A percentile compares a stretch with the other conserved stretches of the same genome.
phyloP scores from a whole-genome alignment of 495 filamentous ascomycete species.

The Penicillium samsonianum region DNA sequence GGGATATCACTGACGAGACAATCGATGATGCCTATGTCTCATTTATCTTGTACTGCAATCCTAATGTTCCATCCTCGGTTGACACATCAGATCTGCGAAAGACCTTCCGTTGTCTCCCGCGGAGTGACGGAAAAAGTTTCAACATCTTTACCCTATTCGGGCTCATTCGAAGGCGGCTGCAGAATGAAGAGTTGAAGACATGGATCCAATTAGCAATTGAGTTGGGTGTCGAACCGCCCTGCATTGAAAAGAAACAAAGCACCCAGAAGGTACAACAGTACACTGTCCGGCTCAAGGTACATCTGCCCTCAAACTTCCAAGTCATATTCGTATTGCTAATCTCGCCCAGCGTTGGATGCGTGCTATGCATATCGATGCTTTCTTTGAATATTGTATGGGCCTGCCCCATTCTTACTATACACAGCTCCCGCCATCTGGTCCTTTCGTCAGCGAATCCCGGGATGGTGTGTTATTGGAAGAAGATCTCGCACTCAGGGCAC shows the following conservation, averaged over 20 bases:
- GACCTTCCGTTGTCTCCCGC: slow-evolving; percentile 80
- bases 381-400: slow-evolving; percentile 86
- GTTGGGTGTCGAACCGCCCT: slow-evolving; percentile 87
- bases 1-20: slow-evolving; percentile 66
- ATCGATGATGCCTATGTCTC: slow-evolving; percentile 85
- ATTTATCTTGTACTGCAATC: slow-evolving; percentile 93
- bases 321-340: slow-evolving; percentile 10
- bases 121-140: slow-evolving; percentile 91
- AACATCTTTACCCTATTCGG: slow-evolving; percentile 80
- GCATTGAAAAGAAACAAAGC: slow-evolving; percentile 82
- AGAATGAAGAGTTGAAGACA: slow-evolving; percentile 89
- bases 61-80: slow-evolving; percentile 66
- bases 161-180: slow-evolving; percentile 72
- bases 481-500: slow-evolving; percentile 85
- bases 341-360: slow-evolving; percentile 85
- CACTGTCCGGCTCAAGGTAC: slow-evolving; percentile 87
- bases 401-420: slow-evolving; percentile 83
- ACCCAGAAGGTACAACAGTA: slow-evolving; percentile 98
- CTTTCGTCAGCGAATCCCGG: slow-evolving; percentile 64
- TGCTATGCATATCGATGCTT: slow-evolving; percentile 96
- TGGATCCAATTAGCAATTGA: slow-evolving; percentile 91
- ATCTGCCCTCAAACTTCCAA: slow-evolving; percentile 14
- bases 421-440: slow-evolving; percentile 66
- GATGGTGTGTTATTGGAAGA: slow-evolving; percentile 91
- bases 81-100: slow-evolving; percentile 75